These are phyloP conservation scores for Zangia roseola DNA, from an alignment of 768 basidiomycete genomes.

Conservation along the genomic window DNA sequence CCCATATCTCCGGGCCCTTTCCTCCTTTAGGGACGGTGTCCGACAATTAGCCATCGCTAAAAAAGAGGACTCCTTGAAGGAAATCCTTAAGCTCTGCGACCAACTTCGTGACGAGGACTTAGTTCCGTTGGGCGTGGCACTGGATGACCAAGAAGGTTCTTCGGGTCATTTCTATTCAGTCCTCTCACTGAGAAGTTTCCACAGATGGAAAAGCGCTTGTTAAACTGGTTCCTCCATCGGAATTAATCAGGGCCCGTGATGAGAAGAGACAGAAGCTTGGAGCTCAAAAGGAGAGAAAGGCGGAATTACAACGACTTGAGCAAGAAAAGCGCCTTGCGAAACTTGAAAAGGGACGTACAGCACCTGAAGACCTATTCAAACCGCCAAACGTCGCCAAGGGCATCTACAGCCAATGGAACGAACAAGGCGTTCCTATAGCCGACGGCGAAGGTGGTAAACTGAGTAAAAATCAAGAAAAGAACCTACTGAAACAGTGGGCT, in stretches of 20 bases:
- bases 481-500: conserved; percentile 67
- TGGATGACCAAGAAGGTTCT: conserved; percentile 93
- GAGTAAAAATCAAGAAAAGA: conserved; percentile 79
- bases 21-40: conserved; percentile 89
- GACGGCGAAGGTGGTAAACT: conserved; percentile 83
- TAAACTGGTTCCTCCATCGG: conserved; percentile 82
- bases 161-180: conserved; percentile 13
- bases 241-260: conserved; percentile 81
- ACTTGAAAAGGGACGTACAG: conserved; percentile 79
- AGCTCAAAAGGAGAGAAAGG: conserved; percentile 80
- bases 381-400: conserved; percentile 75
- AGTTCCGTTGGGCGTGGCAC: conserved; percentile 89
- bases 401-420: conserved; percentile 82
- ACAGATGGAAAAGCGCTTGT: conserved; percentile 93
- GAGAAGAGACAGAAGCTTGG: conserved; percentile 77
- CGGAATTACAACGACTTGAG: conserved; percentile 61
- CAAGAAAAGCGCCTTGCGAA: conserved; percentile 68
- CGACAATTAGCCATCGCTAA: conserved; percentile 78
- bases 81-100: conserved; percentile 86
- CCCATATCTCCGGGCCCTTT: conserved; percentile 84
- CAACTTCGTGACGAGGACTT: conserved; percentile 86
- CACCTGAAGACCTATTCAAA: conserved; percentile 79
- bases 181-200: background rate
- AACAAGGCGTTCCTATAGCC: conserved; percentile 79
- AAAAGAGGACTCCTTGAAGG: conserved; percentile 61